Base-by-base conservation (phyloP, 2,329 filamentous ascomycete genomes). In the Emydomyces testavorans region DNA sequence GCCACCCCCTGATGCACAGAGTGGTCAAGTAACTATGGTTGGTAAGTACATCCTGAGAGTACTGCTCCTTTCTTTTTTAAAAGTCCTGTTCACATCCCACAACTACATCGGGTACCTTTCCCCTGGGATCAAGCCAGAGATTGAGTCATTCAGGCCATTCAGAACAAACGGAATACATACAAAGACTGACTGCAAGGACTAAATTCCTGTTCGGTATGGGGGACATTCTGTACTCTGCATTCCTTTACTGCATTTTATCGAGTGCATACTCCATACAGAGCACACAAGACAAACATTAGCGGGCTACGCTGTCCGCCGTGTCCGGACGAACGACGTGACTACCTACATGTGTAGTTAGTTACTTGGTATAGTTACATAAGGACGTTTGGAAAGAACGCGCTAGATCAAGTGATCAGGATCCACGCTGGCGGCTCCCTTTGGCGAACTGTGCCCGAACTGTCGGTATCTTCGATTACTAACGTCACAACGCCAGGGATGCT, bases 401-500 rank as follows among this genome's bases (percentile, higher is more conserved):
- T 18, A 16, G n/a, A 45, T 13, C 31, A 29, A 34, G 32, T 31
- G 32, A 39, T 35, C 43, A 31, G 29, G 50, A 51, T 40, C 50
- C 46, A 48, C 46, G 45, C 34, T 43, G 45, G 45, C 45, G 45
- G 45, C 45, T 47, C 35, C 32, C 24, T 32, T 28, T 34, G 50
- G 46, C 41, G 42, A 48, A 51, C 41, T 50, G 36, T 49, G 38
- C 37, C 52, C 52, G 46, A 31, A 45, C 45, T 54, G 52, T 52
- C 50, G 50, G 50, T 49, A 53, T 47, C 46, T 41, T 23, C 21
- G 31, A 38, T 35, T 44, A 24, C n/a, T n/a, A n/a, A n/a, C n/a
- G n/a, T n/a, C n/a, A n/a, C n/a, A n/a, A n/a, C n/a, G n/a, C n/a
- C n/a, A n/a, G n/a, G n/a, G n/a, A n/a, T n/a, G n/a, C n/a, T n/a